A percentile compares a stretch with the other conserved stretches of the same genome.
Evolutionary conservation across 208 protist species (phyloP).

Genomic region (Acanthamoeba royreba): DNA sequence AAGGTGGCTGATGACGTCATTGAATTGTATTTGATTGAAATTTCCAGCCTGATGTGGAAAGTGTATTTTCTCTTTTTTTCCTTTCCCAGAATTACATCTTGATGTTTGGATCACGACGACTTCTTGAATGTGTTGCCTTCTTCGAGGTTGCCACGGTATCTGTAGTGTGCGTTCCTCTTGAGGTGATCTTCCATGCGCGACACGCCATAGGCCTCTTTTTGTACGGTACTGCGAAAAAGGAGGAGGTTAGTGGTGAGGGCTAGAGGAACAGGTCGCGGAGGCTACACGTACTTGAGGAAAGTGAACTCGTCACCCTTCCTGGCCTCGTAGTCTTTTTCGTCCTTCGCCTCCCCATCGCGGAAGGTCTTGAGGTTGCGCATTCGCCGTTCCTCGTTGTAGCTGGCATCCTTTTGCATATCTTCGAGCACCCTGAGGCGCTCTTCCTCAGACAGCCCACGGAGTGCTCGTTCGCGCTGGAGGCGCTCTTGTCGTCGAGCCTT

Average conservation of each 20-base stretch:
- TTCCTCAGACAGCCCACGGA: not conserved
- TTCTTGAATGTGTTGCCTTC: not conserved
- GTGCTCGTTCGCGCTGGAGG: not conserved
- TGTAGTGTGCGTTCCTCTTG: not conserved
- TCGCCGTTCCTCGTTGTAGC: not conserved
- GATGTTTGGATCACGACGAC: not conserved
- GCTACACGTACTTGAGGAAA: not conserved
- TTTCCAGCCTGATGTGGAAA: not conserved
- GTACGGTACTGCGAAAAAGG: not conserved
- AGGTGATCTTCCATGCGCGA: not conserved
- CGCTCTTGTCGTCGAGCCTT: not conserved
- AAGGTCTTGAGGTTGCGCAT: conserved; percentile 6
- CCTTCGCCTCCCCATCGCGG: not conserved
- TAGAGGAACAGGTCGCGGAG: not conserved
- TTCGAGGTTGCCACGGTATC: not conserved
- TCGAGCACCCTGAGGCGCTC: not conserved
- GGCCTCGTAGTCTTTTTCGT: not conserved
- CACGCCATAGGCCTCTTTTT: not conserved
- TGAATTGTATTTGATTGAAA: too few relatives aligned
- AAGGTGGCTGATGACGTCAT: not conserved
- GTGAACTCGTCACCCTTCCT: not conserved
- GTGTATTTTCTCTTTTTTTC: not conserved
- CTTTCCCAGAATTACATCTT: not conserved
- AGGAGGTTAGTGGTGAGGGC: not conserved
- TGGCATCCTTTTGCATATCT: not conserved